Percentiles rank a stretch among this genome's conserved stretches.
These are phyloP conservation scores for Venturia nashicola DNA, from an alignment of 2,329 filamentous ascomycete species.

Conservation along the genomic window DNA sequence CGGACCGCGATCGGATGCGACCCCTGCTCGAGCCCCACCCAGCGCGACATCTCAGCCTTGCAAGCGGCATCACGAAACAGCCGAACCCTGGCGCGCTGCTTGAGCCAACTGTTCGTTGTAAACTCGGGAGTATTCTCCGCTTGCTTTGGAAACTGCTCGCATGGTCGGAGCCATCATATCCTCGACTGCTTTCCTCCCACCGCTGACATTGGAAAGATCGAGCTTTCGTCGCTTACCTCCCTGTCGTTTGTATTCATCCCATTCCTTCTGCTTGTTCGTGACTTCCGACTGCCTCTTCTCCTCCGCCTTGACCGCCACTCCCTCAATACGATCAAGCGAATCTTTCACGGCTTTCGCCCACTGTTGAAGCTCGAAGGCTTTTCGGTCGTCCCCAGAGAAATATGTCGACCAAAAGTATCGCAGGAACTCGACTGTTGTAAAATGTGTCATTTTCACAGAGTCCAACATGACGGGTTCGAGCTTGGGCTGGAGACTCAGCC, in stretches of 20 bases:
- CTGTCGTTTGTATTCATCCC: constrained; percentile 55
- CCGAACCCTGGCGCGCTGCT: background rate
- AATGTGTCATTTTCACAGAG: constrained; percentile 63
- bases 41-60: background rate
- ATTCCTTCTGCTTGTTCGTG: constrained; percentile 54
- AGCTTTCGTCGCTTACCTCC: constrained; percentile 64
- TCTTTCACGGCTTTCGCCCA: constrained; percentile 71
- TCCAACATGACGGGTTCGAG: constrained; percentile 41
- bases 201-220: constrained; percentile 55
- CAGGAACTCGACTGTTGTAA: constrained; percentile 90
- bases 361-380: constrained; percentile 67
- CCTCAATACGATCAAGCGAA: constrained; percentile 66
- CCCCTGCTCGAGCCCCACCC: background rate
- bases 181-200: constrained; percentile 64
- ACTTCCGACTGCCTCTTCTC: constrained; percentile 56
- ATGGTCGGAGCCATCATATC: constrained; percentile 65
- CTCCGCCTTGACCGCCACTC: constrained; percentile 71
- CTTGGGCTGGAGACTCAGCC: constrained; percentile 17
- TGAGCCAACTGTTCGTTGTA: constrained; percentile 12
- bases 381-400: constrained; percentile 72
- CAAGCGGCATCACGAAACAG: background rate
- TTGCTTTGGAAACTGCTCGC: constrained; percentile 56
- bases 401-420: constrained; percentile 95
- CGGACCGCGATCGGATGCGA: background rate
- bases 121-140: constrained; percentile 58